These are phyloP conservation scores for Monosporascus sp. DNA, from an alignment of 2,329 filamentous ascomycete genomes.

Conservation along the genomic window DNA sequence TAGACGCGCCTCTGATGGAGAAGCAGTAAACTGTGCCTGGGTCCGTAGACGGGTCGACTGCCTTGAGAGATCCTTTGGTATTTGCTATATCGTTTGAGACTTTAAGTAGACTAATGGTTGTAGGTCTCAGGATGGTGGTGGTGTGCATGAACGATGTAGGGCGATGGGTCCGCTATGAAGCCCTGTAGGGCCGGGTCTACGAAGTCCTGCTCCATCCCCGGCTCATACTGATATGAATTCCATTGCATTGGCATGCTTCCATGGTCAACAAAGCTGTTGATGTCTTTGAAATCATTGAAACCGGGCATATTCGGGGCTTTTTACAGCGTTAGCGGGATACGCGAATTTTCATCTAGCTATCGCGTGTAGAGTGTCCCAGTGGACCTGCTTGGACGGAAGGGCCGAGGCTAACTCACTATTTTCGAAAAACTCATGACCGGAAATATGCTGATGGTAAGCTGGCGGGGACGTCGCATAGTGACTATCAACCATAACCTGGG, in stretches of 20 bases:
- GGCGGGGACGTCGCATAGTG: conserved; percentile 12
- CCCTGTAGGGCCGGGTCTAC: conserved; percentile 24
- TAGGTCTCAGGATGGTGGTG: neutral
- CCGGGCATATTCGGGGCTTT: conserved; percentile 22
- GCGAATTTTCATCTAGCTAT: neutral
- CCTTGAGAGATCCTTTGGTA: no score
- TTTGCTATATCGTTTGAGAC: no score
- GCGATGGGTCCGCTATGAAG: conserved; percentile 19
- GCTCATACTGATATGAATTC: conserved; percentile 19
- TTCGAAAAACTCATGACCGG: conserved; percentile 20
- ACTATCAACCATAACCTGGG: conserved; percentile 13
- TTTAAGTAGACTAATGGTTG: neutral
- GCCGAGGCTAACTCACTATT: conserved; percentile 18
- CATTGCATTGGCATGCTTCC: conserved; percentile 18
- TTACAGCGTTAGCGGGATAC: conserved; percentile 11
- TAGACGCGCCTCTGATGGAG: no score
- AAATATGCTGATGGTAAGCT: conserved; percentile 19
- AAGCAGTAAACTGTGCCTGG: no score
- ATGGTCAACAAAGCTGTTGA: conserved; percentile 16
- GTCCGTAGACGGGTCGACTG: no score
- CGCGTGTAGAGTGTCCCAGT: no score
- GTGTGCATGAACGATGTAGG: conserved; percentile 1
- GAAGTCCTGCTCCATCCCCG: conserved; percentile 20
- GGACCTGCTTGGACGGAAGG: neutral
- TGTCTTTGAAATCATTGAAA: conserved; percentile 22